A percentile compares a stretch with the other conserved stretches of the same genome.
These are phyloP conservation scores for Fusarium tjaetaba DNA, from an alignment of 2,329 filamentous ascomycete genomes.

Conservation along the genomic window DNA sequence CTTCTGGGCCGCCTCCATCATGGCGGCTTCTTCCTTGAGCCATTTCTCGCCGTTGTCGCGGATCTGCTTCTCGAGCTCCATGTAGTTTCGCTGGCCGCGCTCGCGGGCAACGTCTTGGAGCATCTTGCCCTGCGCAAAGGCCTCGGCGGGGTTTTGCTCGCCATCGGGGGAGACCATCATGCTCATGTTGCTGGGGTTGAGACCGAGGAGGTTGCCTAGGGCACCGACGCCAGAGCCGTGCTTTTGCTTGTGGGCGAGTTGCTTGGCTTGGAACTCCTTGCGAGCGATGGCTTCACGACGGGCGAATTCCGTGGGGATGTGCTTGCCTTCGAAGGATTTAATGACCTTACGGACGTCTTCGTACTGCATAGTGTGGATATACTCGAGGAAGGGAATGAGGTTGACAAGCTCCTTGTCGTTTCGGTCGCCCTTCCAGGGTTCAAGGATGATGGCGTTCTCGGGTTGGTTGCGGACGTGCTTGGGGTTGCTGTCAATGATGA, in stretches of 20 bases:
- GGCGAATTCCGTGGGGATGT: slow-evolving; percentile 91
- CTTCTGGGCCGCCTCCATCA: slow-evolving; percentile 88
- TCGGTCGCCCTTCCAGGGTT: slow-evolving; percentile 87
- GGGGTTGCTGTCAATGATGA: slow-evolving; percentile 89
- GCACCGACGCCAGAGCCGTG: slow-evolving; percentile 71
- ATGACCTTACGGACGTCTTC: slow-evolving; percentile 86
- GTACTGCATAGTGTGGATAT: slow-evolving; percentile 93
- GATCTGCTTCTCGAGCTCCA: slow-evolving; percentile 89
- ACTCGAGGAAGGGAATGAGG: slow-evolving; percentile 96
- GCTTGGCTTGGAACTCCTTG: slow-evolving; percentile 82
- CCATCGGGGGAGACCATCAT: slow-evolving; percentile 70
- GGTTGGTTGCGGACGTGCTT: slow-evolving; percentile 88
- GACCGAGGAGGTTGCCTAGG: slow-evolving; percentile 77
- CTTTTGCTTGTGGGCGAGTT: slow-evolving; percentile 71
- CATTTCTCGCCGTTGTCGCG: slow-evolving; percentile 93
- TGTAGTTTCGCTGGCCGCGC: slow-evolving; percentile 88
- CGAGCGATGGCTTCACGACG: slow-evolving; percentile 86
- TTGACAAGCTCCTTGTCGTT: slow-evolving; percentile 87
- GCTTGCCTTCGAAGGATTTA: slow-evolving; percentile 87
- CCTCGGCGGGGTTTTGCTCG: slow-evolving; percentile 77
- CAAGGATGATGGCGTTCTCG: slow-evolving; percentile 93
- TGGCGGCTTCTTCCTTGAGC: slow-evolving; percentile 90
- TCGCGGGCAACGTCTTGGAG: slow-evolving; percentile 93
- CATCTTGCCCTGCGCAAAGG: slow-evolving; percentile 94
- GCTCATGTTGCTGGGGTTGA: slow-evolving; percentile 76